Base-by-base conservation (phyloP, 1,284 basidiomycete species). In the Moesziomyces globuligerus region DNA sequence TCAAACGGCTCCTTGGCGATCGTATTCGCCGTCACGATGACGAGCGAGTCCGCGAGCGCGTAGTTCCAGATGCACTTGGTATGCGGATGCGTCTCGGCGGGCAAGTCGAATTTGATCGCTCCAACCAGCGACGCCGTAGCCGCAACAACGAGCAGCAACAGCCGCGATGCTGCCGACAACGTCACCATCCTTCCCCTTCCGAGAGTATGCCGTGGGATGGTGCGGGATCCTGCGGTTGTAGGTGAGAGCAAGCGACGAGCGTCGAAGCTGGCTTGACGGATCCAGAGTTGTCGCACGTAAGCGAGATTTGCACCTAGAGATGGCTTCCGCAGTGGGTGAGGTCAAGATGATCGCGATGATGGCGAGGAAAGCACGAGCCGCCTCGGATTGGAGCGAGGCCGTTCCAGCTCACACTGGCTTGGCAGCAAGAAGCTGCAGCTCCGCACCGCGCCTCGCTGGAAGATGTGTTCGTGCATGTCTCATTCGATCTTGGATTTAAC, bases 21-120 rank as follows among this genome's bases (percentile, higher is more conserved):
- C 36, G 94, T 89, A 80, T 95, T 95, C 54, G 93, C 93, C 0
- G 95, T 97, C 73, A 97, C 92, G 73, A 98, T 69, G 40, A 80
- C 79, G 39, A 82, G 75, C 7, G 79, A 75, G 58, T 82, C 78
- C 17, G 72, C 58, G 13, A 82, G 72, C 1, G 80, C 80, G 39
- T 82, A 82, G 66, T 82, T 82, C 80, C 80, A 82, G 43, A 82
- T 75, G 48, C 80, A 82, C 37, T 80, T 74, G 25, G 66, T 64
- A 38, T 66, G 59, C 3, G 78, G 71, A 17, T 60, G 48, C 10
- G 52, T 56, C 10, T 46, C 32, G 6, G 78, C 69, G 20, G 50
- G 26, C 7, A 82, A 54, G 57, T 80, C 77, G 51, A 82, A 80
- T 47, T 82, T 82, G 68, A 82, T 80, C 2, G 76, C 77, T 2